A percentile compares a stretch with the other conserved stretches of the same genome.
phyloP scores from a whole-genome alignment of 345 rosid species.

The Aquilaria malaccensis region DNA sequence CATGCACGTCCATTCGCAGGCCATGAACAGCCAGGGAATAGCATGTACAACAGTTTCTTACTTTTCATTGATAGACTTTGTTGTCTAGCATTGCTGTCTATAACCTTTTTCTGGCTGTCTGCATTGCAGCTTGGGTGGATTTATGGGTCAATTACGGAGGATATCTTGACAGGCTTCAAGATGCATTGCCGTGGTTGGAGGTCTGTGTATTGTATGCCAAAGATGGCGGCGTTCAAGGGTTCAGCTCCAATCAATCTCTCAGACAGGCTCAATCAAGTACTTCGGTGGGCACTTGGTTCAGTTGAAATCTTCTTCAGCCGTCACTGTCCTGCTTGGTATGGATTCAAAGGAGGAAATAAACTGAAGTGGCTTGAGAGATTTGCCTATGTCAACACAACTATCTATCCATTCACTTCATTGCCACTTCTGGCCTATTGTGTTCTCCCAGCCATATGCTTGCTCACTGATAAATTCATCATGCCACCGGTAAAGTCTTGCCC shows the following conservation, averaged over 20 bases:
- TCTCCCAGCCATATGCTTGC: constrained; percentile 91
- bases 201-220: constrained; percentile 96
- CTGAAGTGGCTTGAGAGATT: constrained; percentile 94
- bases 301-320: constrained; percentile 98
- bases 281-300: constrained; percentile 98
- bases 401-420: constrained; percentile 90
- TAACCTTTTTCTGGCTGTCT: constrained; percentile 11
- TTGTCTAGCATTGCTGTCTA: constrained; percentile 2
- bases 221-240: constrained; percentile 86
- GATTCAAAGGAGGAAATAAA: constrained; percentile 76
- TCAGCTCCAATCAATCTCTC: constrained; percentile 95
- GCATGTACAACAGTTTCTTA: too few species aligned
- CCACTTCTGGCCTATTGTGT: constrained; percentile 90
- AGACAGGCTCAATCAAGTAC: constrained; percentile 94
- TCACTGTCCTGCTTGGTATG: constrained; percentile 84
- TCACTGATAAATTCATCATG: constrained; percentile 96
- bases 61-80: too few species aligned
- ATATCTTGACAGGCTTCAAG: constrained; percentile 95
- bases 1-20: neutral
- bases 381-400: constrained; percentile 84
- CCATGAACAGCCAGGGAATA: neutral
- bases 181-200: constrained; percentile 99
- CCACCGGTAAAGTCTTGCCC: constrained; percentile 50
- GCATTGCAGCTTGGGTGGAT: constrained; percentile 86
- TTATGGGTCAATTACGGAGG: constrained; percentile 97